Evolutionary conservation across 805 yeast genomes (phyloP).

Genomic region (Saturnispora gosingensis): DNA sequence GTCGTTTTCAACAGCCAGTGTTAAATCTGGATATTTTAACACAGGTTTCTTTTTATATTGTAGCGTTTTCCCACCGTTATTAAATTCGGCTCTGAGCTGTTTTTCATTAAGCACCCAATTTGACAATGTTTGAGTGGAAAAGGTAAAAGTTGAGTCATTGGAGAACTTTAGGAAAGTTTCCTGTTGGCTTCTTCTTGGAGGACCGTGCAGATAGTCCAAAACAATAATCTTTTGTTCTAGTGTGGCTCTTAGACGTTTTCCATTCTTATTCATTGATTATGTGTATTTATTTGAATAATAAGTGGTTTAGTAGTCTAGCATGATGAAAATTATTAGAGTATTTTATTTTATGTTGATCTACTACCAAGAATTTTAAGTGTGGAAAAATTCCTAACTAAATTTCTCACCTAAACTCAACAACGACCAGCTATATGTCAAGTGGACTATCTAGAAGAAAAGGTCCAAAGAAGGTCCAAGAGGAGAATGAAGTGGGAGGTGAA

Average conservation of each 20-base stretch:
- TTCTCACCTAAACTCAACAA: not conserved
- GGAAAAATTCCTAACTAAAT: not conserved
- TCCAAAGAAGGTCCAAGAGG: constrained; percentile 23
- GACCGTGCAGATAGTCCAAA: constrained; percentile 25
- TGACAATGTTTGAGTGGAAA: constrained; percentile 30
- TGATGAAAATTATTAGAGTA: not conserved
- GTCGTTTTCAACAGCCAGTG: constrained; percentile 24
- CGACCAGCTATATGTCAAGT: constrained; percentile 22
- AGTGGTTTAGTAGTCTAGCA: not conserved
- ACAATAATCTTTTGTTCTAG: constrained; percentile 26
- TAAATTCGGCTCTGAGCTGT: constrained; percentile 17
- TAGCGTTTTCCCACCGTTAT: constrained; percentile 21
- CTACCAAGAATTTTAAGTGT: not conserved
- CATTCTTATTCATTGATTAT: not conserved
- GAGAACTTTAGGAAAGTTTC: constrained; percentile 23
- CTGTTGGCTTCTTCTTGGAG: constrained; percentile 23
- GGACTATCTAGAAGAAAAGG: constrained; percentile 76
- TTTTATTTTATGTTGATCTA: not conserved
- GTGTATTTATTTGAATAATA: too few relatives aligned
- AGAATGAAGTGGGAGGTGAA: constrained; percentile 35
- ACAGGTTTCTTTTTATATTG: constrained; percentile 26
- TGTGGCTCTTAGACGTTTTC: constrained; percentile 10
- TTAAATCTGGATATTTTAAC: constrained; percentile 27
- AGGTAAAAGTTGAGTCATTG: constrained; percentile 17
- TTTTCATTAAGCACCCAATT: constrained; percentile 26